Evolutionary conservation across 495 filamentous ascomycete species (phyloP).

Genomic region (Penicillium odoratum): DNA sequence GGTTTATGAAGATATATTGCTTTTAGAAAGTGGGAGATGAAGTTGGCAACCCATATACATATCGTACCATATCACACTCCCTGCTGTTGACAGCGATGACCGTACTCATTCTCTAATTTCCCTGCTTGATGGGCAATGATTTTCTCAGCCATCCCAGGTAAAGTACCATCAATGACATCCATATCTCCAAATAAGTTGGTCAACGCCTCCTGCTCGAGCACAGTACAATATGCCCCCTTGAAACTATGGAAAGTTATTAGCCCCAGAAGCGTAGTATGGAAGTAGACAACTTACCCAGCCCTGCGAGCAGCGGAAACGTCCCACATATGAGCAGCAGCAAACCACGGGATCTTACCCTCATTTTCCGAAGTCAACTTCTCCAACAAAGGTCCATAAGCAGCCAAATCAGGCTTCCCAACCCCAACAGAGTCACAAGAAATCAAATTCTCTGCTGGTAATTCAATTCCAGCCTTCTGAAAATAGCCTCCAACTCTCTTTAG

Average conservation of each 20-base stretch:
- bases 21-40: background rate
- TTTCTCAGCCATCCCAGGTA: conserved; percentile 41
- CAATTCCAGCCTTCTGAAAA: conserved; percentile 34
- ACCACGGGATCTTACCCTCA: conserved; percentile 31
- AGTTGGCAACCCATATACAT: background rate
- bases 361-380: conserved; percentile 23
- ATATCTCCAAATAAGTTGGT: conserved; percentile 38
- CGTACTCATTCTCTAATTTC: too few species aligned
- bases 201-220: conserved; percentile 37
- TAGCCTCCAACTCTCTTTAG: conserved; percentile 35
- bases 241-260: conserved; percentile 26
- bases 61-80: too few species aligned
- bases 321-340: conserved; percentile 42
- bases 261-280: background rate
- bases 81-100: too few species aligned
- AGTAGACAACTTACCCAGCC: conserved; percentile 22
- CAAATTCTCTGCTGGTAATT: conserved; percentile 38
- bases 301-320: conserved; percentile 36
- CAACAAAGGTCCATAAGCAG: conserved; percentile 28
- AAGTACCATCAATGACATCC: conserved; percentile 40
- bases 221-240: conserved; percentile 35
- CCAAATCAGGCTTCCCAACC: conserved; percentile 34
- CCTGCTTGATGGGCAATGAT: conserved; percentile 30
- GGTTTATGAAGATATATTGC: too few species aligned
- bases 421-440: conserved; percentile 31